These are phyloP conservation scores for Penicillium sp. DNA, from an alignment of 2,329 filamentous ascomycete species.

Conservation along the genomic window DNA sequence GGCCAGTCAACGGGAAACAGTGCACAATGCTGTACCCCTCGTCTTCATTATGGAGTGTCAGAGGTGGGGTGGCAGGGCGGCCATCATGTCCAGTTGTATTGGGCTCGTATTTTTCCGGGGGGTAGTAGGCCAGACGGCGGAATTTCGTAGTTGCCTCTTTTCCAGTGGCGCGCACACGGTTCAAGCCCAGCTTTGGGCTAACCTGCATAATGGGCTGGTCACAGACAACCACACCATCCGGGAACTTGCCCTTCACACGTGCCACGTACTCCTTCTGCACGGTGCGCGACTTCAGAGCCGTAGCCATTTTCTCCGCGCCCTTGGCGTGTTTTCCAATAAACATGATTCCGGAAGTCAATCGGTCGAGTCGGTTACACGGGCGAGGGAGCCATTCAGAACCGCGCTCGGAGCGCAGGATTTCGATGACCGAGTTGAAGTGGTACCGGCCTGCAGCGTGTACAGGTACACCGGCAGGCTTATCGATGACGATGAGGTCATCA, in stretches of 20 bases:
- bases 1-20: constrained; percentile 87
- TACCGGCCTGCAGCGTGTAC: constrained; percentile 95
- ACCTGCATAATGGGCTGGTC: constrained; percentile 93
- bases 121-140: constrained; percentile 89
- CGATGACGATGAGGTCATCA: constrained; percentile 90
- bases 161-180: constrained; percentile 89
- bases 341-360: constrained; percentile 95
- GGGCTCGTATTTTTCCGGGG: constrained; percentile 42
- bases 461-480: constrained; percentile 92
- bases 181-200: constrained; percentile 90
- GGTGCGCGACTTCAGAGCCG: constrained; percentile 75
- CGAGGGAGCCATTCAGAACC: constrained; percentile 61
- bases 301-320: constrained; percentile 74
- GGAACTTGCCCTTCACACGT: constrained; percentile 86
- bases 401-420: constrained; percentile 84
- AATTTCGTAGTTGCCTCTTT: constrained; percentile 91
- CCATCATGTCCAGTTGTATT: constrained; percentile 20
- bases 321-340: constrained; percentile 87
- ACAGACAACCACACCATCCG: constrained; percentile 86
- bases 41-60: constrained; percentile 44
- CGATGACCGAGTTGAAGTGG: constrained; percentile 90
- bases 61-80: constrained; percentile 35
- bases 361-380: constrained; percentile 90
- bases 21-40: constrained; percentile 92
- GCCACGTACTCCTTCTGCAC: constrained; percentile 96